Evolutionary conservation across 768 basidiomycete genomes (phyloP).

Genomic region (Boletus coccyginus): DNA sequence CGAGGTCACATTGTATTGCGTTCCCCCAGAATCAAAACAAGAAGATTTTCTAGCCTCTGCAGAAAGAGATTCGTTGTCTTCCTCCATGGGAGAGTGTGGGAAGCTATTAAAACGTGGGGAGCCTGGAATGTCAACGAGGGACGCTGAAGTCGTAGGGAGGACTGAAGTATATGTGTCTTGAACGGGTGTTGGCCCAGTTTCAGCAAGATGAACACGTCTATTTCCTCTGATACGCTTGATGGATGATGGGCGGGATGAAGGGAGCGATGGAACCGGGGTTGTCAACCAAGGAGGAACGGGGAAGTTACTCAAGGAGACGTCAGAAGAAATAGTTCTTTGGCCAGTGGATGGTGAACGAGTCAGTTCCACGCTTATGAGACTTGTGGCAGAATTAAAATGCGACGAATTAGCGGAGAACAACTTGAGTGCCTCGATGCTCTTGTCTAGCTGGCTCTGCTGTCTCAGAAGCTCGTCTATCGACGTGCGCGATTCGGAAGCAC

Average conservation of each 20-base stretch:
- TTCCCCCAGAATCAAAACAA: slow-evolving; percentile 44
- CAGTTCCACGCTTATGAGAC: slow-evolving; percentile 6
- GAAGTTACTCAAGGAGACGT: slow-evolving; percentile 73
- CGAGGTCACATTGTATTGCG: slow-evolving; percentile 70
- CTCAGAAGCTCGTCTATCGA: slow-evolving; percentile 54
- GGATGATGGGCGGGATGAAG: slow-evolving; percentile 11
- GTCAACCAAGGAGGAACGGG: slow-evolving; percentile 54
- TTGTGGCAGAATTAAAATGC: slow-evolving; percentile 32
- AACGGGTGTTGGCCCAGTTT: slow-evolving; percentile 1
- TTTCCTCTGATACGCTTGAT: slow-evolving; percentile 23
- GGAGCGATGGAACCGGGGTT: slow-evolving; percentile 14
- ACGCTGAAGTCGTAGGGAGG: slow-evolving; percentile 29
- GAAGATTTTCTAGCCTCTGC: slow-evolving; percentile 12
- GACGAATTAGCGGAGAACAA: slow-evolving; percentile 40
- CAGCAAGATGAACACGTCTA: slow-evolving; percentile 17
- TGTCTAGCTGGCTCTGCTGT: slow-evolving; percentile 63
- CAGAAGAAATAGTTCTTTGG: slow-evolving; percentile 32
- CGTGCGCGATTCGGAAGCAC: slow-evolving; percentile 20
- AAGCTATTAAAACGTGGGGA: slow-evolving; percentile 11
- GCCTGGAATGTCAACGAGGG: slow-evolving; percentile 20
- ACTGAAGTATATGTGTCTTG: slow-evolving; percentile 9
- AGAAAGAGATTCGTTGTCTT: slow-evolving; percentile 12
- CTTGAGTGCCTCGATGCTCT: slow-evolving; percentile 57
- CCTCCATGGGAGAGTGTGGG: slow-evolving; percentile 17
- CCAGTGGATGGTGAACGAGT: slow-evolving; percentile 25